A percentile compares a stretch with the other conserved stretches of the same genome.
phyloP scores from a whole-genome alignment of 2,329 filamentous ascomycete species.

The Pleomassaria siparia region DNA sequence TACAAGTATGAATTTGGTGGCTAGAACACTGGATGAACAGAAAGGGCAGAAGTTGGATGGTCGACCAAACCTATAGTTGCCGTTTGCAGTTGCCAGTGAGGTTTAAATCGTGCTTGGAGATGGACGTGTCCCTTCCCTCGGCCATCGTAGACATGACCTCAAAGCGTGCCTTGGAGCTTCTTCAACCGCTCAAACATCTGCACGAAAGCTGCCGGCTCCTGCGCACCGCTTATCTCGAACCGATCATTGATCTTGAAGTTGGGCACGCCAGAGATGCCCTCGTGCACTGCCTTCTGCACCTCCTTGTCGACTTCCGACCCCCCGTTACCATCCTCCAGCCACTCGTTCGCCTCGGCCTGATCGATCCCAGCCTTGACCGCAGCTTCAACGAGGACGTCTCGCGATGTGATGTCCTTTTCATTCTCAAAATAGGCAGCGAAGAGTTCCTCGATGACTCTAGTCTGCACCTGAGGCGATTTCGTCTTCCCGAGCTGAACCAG shows the following conservation, averaged over 20 bases:
- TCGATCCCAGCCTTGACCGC: conserved; percentile 49
- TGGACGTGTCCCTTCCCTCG: no score
- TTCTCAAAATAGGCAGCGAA: conserved; percentile 50
- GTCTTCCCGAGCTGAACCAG: conserved; percentile 59
- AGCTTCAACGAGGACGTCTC: conserved; percentile 43
- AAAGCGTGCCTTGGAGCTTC: conserved; percentile 32
- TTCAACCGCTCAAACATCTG: conserved; percentile 65
- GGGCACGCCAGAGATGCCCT: conserved; percentile 68
- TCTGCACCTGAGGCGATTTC: conserved; percentile 54
- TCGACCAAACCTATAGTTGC: no score
- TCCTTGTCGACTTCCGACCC: conserved; percentile 50
- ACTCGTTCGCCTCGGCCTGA: conserved; percentile 45
- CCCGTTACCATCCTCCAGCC: conserved; percentile 48
- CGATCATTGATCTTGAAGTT: conserved; percentile 71
- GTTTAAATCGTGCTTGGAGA: no score
- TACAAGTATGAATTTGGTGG: no score
- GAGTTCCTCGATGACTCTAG: conserved; percentile 43
- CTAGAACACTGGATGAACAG: no score
- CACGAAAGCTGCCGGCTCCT: conserved; percentile 68
- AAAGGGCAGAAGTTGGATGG: no score
- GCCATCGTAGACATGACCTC: no score
- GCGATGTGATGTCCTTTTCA: conserved; percentile 51
- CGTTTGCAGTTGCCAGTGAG: no score
- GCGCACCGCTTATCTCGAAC: conserved; percentile 69
- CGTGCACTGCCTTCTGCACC: conserved; percentile 46